phyloP scores from a whole-genome alignment of 768 basidiomycete genomes.

The Mycena rebaudengoi region DNA sequence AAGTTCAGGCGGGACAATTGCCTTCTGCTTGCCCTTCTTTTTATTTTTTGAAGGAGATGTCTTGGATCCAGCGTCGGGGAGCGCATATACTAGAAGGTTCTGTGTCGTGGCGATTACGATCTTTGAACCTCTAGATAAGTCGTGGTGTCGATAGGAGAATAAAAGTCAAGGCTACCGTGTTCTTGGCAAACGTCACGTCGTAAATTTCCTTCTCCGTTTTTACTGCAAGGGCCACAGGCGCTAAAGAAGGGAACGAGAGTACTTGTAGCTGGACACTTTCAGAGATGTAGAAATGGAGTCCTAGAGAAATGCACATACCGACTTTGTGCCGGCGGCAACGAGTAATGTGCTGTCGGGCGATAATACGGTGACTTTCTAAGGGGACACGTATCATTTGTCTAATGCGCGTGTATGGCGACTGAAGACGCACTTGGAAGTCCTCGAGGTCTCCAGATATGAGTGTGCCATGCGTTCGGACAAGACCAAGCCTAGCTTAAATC shows the following conservation, averaged over 20 bases:
- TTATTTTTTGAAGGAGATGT: conserved; percentile 38
- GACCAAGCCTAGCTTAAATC: conserved; percentile 54
- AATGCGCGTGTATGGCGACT: not conserved
- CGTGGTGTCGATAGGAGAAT: not conserved
- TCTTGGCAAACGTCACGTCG: conserved; percentile 80
- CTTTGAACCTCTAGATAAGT: conserved; percentile 44
- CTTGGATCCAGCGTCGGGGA: conserved; percentile 46
- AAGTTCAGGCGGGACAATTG: conserved; percentile 39
- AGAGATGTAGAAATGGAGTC: not conserved
- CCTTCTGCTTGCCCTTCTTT: conserved; percentile 56
- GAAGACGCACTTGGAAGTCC: conserved; percentile 85
- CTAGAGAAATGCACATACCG: conserved; percentile 55
- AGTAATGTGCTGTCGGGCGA: conserved; percentile 74
- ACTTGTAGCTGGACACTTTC: conserved; percentile 59
- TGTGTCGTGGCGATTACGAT: conserved; percentile 72
- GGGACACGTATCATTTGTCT: conserved; percentile 24
- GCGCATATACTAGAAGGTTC: conserved; percentile 68
- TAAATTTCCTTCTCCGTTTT: conserved; percentile 83
- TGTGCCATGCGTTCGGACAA: conserved; percentile 65
- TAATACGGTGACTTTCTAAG: conserved; percentile 92
- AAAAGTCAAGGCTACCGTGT: conserved; percentile 54
- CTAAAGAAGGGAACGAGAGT: conserved; percentile 69
- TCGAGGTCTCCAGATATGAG: conserved; percentile 67
- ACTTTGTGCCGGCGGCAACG: conserved; percentile 76
- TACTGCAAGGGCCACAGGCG: conserved; percentile 56